Conservation (phyloP, 805 yeast genomes). For the Brettanomyces bruxellensis region DNA sequence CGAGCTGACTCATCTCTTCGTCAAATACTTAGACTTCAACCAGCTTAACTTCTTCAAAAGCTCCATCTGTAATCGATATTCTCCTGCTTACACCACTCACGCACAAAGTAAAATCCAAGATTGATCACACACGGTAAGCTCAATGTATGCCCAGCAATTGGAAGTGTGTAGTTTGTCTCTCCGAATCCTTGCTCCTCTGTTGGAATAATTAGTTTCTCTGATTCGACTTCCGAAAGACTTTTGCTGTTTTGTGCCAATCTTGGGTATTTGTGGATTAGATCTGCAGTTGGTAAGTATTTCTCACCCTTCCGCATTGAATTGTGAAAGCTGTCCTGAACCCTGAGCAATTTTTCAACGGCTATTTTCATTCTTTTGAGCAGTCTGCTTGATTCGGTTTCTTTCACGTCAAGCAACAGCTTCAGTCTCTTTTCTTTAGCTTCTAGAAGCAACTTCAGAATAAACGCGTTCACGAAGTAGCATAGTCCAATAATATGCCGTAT, state of each 20-base stretch:
- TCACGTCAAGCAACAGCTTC: background rate
- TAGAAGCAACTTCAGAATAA: background rate
- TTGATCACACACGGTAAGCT: conserved; percentile 12
- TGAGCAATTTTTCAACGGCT: conserved; percentile 4
- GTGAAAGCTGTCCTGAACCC: conserved; percentile 7
- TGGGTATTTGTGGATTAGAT: conserved; percentile 10
- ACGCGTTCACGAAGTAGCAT: conserved; percentile 1
- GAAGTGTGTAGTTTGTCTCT: conserved; percentile 10
- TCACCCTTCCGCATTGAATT: conserved; percentile 12
- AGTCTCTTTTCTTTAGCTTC: background rate
- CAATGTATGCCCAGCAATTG: conserved; percentile 6
- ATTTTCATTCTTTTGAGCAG: background rate
- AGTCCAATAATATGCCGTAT: background rate
- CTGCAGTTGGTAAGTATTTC: conserved; percentile 6
- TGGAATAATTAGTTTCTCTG: conserved; percentile 2
- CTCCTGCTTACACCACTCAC: conserved; percentile 11
- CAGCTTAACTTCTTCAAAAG: background rate
- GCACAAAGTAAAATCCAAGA: conserved; percentile 15
- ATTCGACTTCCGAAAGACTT: conserved; percentile 1
- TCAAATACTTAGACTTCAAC: no score
- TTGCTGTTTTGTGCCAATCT: conserved; percentile 6
- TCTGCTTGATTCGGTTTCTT: background rate
- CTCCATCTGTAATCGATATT: conserved; percentile 11
- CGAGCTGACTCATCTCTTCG: no score
- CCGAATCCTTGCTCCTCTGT: background rate